phyloP scores from a whole-genome alignment of 2,329 filamentous ascomycete species.

The Biscogniauxia sp. region DNA sequence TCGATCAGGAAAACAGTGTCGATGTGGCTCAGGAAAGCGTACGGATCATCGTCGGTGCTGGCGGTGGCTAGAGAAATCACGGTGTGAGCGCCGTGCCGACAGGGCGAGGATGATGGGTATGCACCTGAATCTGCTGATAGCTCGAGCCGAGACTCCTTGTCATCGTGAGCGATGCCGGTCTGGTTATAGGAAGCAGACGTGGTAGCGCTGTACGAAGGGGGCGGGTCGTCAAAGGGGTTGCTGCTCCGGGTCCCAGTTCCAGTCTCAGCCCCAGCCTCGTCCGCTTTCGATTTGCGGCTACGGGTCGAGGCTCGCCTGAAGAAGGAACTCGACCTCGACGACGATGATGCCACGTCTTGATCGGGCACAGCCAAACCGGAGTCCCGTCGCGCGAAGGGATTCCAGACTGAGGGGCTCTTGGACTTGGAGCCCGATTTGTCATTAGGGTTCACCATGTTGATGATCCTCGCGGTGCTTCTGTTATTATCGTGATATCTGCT shows the following conservation, averaged over 20 bases:
- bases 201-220: slow-evolving; percentile 18
- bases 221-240: slow-evolving; percentile 16
- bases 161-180: background rate
- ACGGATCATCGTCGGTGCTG: slow-evolving; percentile 19
- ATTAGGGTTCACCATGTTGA: background rate
- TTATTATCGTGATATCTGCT: background rate
- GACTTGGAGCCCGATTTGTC: too few relatives aligned
- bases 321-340: background rate
- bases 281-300: background rate
- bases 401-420: too few relatives aligned
- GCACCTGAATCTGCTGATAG: slow-evolving; percentile 1
- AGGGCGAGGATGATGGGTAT: background rate
- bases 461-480: background rate
- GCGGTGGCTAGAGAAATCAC: background rate
- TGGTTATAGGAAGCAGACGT: background rate
- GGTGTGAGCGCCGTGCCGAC: background rate
- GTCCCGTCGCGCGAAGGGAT: too few relatives aligned
- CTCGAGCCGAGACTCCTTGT: background rate
- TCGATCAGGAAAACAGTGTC: slow-evolving; percentile 91
- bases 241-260: background rate
- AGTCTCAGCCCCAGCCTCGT: background rate
- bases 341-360: background rate
- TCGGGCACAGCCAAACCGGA: background rate
- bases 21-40: slow-evolving; percentile 71
- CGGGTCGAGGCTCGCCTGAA: slow-evolving; percentile 1